These are phyloP conservation scores for Leccinum insolens DNA, from an alignment of 1,284 basidiomycete genomes.

Conservation along the genomic window DNA sequence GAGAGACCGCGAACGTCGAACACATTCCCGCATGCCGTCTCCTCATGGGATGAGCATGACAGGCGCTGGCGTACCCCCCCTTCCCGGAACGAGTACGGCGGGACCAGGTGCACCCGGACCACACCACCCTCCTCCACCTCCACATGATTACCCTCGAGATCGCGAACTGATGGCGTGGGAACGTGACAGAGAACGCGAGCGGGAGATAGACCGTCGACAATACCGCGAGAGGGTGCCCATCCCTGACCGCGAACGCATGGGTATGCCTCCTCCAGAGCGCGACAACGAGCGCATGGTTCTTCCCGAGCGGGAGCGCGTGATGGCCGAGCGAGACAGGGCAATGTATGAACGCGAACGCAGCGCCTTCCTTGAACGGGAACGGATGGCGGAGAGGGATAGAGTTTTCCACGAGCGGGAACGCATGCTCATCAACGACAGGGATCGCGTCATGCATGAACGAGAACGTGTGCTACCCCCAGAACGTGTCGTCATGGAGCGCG, in stretches of 20 bases:
- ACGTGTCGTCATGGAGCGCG: constrained; percentile 25
- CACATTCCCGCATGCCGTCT: constrained; percentile 29
- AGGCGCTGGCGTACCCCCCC: constrained; percentile 15
- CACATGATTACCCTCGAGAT: constrained; percentile 29
- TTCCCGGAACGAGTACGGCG: constrained; percentile 2
- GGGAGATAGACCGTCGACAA: constrained; percentile 32
- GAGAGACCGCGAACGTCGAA: constrained; percentile 33
- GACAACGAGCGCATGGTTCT: constrained; percentile 21
- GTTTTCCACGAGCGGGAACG: constrained; percentile 26
- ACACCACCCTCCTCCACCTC: constrained; percentile 20
- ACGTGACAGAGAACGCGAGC: constrained; percentile 32
- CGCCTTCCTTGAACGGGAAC: constrained; percentile 26
- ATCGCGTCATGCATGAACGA: constrained; percentile 27
- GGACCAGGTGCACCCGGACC: constrained; percentile 28
- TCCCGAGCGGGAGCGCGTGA: constrained; percentile 26
- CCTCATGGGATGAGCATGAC: constrained; percentile 23
- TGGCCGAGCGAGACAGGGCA: constrained; percentile 28
- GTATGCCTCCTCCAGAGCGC: constrained; percentile 25
- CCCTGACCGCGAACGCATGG: constrained; percentile 29
- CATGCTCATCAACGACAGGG: constrained; percentile 24
- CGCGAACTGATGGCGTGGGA: constrained; percentile 31
- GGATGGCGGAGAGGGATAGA: constrained; percentile 27
- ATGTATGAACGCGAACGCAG: constrained; percentile 31
- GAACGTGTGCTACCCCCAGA: constrained; percentile 27
- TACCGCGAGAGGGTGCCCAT: constrained; percentile 30